Conservation (phyloP, 1,139 yeast species). For the Zygosaccharomyces sapae region DNA sequence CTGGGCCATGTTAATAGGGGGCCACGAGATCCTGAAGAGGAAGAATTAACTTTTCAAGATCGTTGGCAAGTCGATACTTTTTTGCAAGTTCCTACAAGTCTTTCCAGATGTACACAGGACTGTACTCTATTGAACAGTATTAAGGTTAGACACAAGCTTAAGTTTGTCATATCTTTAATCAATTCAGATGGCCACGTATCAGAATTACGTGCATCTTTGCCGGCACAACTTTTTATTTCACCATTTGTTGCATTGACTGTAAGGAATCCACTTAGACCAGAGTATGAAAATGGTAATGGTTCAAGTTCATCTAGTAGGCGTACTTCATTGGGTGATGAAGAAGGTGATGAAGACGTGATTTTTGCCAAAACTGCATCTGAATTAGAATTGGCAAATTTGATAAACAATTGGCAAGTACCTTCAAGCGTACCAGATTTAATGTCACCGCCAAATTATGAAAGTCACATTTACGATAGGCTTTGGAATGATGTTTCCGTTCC, state of each 20-base stretch:
- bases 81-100: conserved; percentile 62
- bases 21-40: conserved; percentile 6
- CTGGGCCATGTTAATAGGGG: conserved; percentile 23
- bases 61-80: conserved; percentile 72
- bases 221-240: conserved; percentile 55
- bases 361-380: conserved; percentile 36
- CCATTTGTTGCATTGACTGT: conserved; percentile 77
- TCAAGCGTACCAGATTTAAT: conserved; percentile 32
- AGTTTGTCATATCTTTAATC: conserved; percentile 51
- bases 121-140: conserved; percentile 56
- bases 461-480: conserved; percentile 77
- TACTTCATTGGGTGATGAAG: conserved; percentile 15
- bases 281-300: conserved; percentile 13
- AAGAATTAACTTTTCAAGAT: conserved; percentile 42
- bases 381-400: conserved; percentile 13
- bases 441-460: conserved; percentile 90
- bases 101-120: conserved; percentile 79
- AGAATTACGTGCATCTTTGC: conserved; percentile 65
- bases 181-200: conserved; percentile 63
- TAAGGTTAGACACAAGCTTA: conserved; percentile 58
- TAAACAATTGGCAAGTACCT: conserved; percentile 19
- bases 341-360: conserved; percentile 35
- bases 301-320: conserved; percentile 20
- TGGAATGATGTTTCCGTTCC: conserved; percentile 57
- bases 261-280: conserved; percentile 37